Conservation (phyloP, 768 basidiomycete genomes). For the Megacollybia marginata region DNA sequence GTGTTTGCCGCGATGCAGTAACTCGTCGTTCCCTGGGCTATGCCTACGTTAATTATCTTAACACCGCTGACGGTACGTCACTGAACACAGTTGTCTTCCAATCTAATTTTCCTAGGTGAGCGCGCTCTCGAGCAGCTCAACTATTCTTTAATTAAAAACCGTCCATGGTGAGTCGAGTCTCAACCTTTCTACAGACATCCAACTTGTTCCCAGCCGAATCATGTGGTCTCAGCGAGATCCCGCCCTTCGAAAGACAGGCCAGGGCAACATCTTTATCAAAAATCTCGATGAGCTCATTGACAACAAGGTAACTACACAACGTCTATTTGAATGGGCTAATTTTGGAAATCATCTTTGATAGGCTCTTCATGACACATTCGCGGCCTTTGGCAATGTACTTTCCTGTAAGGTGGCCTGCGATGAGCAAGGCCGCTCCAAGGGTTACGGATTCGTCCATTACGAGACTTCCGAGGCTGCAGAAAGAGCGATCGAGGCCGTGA, state of each 20-base stretch:
- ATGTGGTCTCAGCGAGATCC: slow-evolving; percentile 99
- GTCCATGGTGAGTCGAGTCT: slow-evolving; percentile 65
- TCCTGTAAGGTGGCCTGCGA: slow-evolving; percentile 99
- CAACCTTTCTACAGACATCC: not conserved
- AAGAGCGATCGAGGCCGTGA: slow-evolving; percentile 94
- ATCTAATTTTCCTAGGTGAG: slow-evolving; percentile 53
- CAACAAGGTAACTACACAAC: slow-evolving; percentile 63
- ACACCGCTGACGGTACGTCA: slow-evolving; percentile 78
- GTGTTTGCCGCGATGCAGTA: slow-evolving; percentile 99
- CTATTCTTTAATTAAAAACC: slow-evolving; percentile 97
- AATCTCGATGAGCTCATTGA: slow-evolving; percentile 96
- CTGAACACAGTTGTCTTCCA: too few relatives aligned
- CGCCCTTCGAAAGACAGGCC: slow-evolving; percentile 96
- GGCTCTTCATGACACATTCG: slow-evolving; percentile 99
- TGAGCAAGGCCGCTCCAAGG: slow-evolving; percentile 91
- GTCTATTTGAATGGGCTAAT: not conserved
- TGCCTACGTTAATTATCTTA: slow-evolving; percentile 99
- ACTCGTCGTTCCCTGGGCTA: slow-evolving; percentile 99
- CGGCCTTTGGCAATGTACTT: slow-evolving; percentile 96
- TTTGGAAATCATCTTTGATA: slow-evolving; percentile 18
- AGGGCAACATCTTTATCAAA: slow-evolving; percentile 99
- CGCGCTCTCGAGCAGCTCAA: slow-evolving; percentile 98
- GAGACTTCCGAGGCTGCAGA: slow-evolving; percentile 96
- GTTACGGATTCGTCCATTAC: slow-evolving; percentile 99
- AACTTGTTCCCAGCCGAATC: slow-evolving; percentile 65